Evolutionary conservation across 768 basidiomycete species (phyloP), one percentile per base, ranked within the genome.

Genomic region (Calocybe cyanea): DNA sequence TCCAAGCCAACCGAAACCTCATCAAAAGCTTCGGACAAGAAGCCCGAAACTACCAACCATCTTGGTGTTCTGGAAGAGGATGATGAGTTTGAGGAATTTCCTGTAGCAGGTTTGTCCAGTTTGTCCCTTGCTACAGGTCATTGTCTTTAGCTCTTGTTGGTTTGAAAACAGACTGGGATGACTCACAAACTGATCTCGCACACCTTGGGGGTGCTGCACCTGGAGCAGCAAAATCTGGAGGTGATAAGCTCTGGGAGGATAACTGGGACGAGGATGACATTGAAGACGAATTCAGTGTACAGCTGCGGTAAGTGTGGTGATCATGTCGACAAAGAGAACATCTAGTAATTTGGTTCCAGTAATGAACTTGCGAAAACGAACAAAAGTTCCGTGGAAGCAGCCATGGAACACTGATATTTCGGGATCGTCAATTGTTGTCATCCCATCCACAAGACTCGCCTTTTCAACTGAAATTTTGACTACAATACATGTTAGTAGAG

Each of bases 181-280:
- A 92, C 60, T 81, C 85, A 0, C 74, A 89, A 56, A 92, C 90
- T 2, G 85, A 90, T 63, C 66, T 92, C 19, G 85, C 85, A 11
- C 86, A 90, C 60, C 68, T 92, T 36, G 80, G 78, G 33, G 85
- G 85, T 15, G 75, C 81, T 2, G 78, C 83, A 3, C 84, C 87
- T 2, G 87, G 86, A 3, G 81, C 75, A 10, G 88, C 85, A 2
- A 84, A 82, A 56, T 85, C 85, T 25, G 85, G 85, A 33, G 87
- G 88, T 14, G 85, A 96, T 65, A 90, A 92, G 59, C 71, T 99
- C 9, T 99, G 96, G 96, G 96, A 99, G 72, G 96, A 98, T 57
- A 97, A 97, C 63, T 99, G 96, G 96, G 96, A 99, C 59, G 96
- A 99, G 57, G 96, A 99, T 68, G 95, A 98, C 66, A 84, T 96